phyloP scores from a whole-genome alignment of 495 filamentous ascomycete genomes.

The Hypoxylon trugodes region DNA sequence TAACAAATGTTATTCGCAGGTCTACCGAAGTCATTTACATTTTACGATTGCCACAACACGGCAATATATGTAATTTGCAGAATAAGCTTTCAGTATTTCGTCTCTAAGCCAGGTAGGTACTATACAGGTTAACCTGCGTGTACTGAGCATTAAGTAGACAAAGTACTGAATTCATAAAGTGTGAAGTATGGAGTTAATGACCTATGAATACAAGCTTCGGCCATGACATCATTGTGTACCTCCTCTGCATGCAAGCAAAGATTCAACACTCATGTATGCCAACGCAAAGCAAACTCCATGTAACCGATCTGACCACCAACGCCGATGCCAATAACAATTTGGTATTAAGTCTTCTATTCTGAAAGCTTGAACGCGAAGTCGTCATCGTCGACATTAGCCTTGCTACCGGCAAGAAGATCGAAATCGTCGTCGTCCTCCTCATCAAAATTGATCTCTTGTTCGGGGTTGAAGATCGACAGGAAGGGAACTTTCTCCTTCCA shows the following conservation, averaged over 20 bases:
- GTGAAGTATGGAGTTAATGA: neutral
- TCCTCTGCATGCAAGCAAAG: neutral
- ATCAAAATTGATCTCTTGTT: too few relatives aligned
- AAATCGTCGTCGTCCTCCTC: constrained; percentile 47
- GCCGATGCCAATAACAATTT: constrained; percentile 2
- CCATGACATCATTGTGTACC: neutral
- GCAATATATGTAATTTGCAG: neutral
- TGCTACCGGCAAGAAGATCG: constrained; percentile 24
- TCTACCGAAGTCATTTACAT: too few relatives aligned
- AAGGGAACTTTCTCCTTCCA: constrained; percentile 51
- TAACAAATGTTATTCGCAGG: neutral
- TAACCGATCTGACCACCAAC: constrained; percentile 8
- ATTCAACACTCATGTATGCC: constrained; percentile 5
- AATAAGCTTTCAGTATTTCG: neutral
- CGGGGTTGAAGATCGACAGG: constrained; percentile 54
- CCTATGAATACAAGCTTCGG: constrained; percentile 24
- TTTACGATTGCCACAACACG: too few relatives aligned
- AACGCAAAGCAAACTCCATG: constrained; percentile 2
- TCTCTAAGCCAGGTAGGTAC: too few relatives aligned
- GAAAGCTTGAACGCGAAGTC: constrained; percentile 53
- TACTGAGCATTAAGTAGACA: too few relatives aligned
- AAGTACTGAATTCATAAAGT: too few relatives aligned
- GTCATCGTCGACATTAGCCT: constrained; percentile 45
- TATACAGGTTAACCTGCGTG: too few relatives aligned
- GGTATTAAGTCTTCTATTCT: constrained; percentile 35